phyloP scores from a whole-genome alignment of 1,284 basidiomycete genomes.

The Microstroma glucosiphilum region DNA sequence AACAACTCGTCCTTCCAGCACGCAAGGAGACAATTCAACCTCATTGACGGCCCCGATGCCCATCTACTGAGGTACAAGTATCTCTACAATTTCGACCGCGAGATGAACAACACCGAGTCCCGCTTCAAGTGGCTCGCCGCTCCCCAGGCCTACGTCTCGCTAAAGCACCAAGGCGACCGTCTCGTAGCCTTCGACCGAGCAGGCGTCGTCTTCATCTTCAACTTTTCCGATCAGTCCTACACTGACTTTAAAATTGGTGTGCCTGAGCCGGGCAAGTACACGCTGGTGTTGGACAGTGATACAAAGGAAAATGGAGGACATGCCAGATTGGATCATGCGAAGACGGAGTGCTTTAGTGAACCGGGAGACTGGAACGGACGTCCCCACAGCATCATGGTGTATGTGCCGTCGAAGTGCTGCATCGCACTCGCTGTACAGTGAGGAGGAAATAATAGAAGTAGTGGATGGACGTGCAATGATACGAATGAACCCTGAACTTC shows the following conservation, averaged over 20 bases:
- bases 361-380: conserved; percentile 84
- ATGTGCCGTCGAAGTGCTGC: conserved; percentile 47
- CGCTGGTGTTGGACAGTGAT: conserved; percentile 73
- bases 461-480: too few relatives aligned
- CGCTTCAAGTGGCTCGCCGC: conserved; percentile 77
- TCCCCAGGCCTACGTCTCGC: conserved; percentile 60
- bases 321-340: conserved; percentile 63
- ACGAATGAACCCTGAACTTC: too few relatives aligned
- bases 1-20: conserved; percentile 93
- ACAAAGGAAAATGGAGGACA: conserved; percentile 76
- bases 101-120: conserved; percentile 82
- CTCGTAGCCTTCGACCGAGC: conserved; percentile 88
- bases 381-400: conserved; percentile 62
- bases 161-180: conserved; percentile 69
- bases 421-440: conserved; percentile 9
- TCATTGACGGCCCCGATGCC: conserved; percentile 66
- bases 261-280: conserved; percentile 78
- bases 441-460: background rate
- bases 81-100: conserved; percentile 83
- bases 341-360: conserved; percentile 70
- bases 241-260: conserved; percentile 89
- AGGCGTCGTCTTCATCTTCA: conserved; percentile 88
- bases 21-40: conserved; percentile 81
- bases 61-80: conserved; percentile 77
- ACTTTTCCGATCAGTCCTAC: conserved; percentile 87